Conservation (phyloP, 148 eudicot genomes). For the Linanthus parryae region DNA sequence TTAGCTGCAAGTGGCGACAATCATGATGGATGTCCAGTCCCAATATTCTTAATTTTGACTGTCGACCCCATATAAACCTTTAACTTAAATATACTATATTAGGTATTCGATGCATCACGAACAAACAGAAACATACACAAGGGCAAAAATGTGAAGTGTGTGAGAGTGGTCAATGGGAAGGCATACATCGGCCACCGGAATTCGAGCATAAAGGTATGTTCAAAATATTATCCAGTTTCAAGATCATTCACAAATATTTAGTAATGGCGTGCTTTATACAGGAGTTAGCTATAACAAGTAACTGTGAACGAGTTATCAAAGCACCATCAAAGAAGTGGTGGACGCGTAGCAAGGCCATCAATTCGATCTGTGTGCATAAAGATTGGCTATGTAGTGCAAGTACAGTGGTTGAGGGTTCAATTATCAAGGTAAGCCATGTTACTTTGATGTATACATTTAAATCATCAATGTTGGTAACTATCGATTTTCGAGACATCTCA, state of each 20-base stretch:
- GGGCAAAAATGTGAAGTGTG: constrained; percentile 35
- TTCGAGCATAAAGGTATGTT: constrained; percentile 53
- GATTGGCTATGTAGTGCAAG: constrained; percentile 52
- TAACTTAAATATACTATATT: too few species aligned
- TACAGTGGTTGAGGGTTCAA: constrained; percentile 37
- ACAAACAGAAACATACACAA: constrained; percentile 26
- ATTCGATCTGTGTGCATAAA: constrained; percentile 28
- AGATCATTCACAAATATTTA: background rate
- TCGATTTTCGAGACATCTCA: too few species aligned
- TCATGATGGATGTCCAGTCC: too few species aligned
- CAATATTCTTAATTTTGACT: too few species aligned
- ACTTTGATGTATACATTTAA: too few species aligned
- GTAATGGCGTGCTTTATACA: constrained; percentile 12
- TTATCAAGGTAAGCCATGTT: constrained; percentile 48
- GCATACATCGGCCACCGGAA: constrained; percentile 40
- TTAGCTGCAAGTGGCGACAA: too few species aligned
- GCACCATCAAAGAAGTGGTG: constrained; percentile 42
- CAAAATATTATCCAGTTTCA: background rate
- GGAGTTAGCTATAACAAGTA: constrained; percentile 30
- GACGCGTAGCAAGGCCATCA: constrained; percentile 40
- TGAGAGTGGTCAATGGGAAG: constrained; percentile 29
- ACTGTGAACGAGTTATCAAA: constrained; percentile 39
- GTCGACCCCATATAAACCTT: too few species aligned
- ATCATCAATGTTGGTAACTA: too few species aligned
- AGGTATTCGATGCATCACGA: constrained; percentile 46